These are phyloP conservation scores for Aquilaria sinensis DNA, from an alignment of 345 rosid species.

Conservation along the genomic window DNA sequence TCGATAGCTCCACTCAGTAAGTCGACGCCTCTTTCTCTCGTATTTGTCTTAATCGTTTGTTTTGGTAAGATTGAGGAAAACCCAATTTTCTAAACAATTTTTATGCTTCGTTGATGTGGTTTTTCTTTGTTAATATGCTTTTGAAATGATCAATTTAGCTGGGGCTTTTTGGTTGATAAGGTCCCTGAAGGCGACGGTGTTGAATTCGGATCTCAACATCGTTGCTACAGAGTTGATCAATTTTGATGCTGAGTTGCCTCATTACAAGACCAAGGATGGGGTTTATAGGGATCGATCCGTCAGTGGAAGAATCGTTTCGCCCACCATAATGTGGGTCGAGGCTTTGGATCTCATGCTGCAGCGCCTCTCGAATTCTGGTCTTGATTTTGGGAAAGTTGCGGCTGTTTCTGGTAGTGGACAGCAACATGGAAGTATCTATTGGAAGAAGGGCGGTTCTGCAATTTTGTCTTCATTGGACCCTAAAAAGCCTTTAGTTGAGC, in stretches of 20 bases:
- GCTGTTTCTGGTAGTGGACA: constrained; percentile 98
- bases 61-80: background rate
- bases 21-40: constrained; percentile 8
- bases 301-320: constrained; percentile 79
- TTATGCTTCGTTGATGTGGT: background rate
- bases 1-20: constrained; percentile 94
- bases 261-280: constrained; percentile 79
- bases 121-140: background rate
- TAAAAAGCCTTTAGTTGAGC: constrained; percentile 45
- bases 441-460: constrained; percentile 61
- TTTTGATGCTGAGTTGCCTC: constrained; percentile 78
- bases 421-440: constrained; percentile 97
- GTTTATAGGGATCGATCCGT: constrained; percentile 62
- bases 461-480: constrained; percentile 52
- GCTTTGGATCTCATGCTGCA: constrained; percentile 81
- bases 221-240: constrained; percentile 58
- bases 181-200: constrained; percentile 93
- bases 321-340: constrained; percentile 97
- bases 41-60: background rate
- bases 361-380: constrained; percentile 38
- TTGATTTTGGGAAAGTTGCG: constrained; percentile 60
- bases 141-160: no score
- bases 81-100: background rate
- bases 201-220: constrained; percentile 63
- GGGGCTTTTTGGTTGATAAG: constrained; percentile 20